Evolutionary conservation across 1,139 yeast species (phyloP), one percentile per base, ranked within the genome.

Genomic region (Hansenula sp.): DNA sequence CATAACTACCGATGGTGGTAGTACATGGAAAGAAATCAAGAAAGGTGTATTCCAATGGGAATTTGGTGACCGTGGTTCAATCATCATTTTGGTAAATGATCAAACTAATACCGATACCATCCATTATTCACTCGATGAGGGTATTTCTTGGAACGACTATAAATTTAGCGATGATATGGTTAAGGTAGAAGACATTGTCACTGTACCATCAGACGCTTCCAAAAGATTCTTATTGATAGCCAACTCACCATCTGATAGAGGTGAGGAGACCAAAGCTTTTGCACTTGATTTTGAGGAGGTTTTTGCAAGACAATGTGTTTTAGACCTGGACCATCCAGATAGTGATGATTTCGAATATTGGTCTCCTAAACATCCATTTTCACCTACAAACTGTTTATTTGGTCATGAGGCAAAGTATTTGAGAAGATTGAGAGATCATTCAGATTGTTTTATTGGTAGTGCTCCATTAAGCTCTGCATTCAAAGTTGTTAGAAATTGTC

Each of bases 61-160:
- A 60, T 92, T 72, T 61, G 98, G 97, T 44, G 98, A 94, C 59
- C 83, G 89, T 51, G 98, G 99, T 8, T 80, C 96, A 1, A 74
- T 94, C 32, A 65, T 92, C 44, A 88, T 85, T 1, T 62, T 90
- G 38, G 92, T 84, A 5, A 70, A 77, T 38, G 77, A 77, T 19
- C 66, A 60, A 9, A 77, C 74, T 5, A 66, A 68, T 24, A 82
- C 96, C 0, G 71, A 87, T 46, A 61, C 65, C 0, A 46, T 92
- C 2, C 53, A 65, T 2, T 90, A 81, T 53, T 84, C 97, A 0
- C 60, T 81, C 22, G 92, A 92, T 62, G 85, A 82, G 51, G 99
- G 98, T 29, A 65, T 68, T 7, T 68, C 81, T 1, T 92, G 97
- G 97, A 52, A 59, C 3, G 81, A 77, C 9, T 82, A 69, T 58